These are phyloP conservation scores for Malassezia arunalokei DNA, from an alignment of 1,284 basidiomycete genomes.

Conservation along the genomic window DNA sequence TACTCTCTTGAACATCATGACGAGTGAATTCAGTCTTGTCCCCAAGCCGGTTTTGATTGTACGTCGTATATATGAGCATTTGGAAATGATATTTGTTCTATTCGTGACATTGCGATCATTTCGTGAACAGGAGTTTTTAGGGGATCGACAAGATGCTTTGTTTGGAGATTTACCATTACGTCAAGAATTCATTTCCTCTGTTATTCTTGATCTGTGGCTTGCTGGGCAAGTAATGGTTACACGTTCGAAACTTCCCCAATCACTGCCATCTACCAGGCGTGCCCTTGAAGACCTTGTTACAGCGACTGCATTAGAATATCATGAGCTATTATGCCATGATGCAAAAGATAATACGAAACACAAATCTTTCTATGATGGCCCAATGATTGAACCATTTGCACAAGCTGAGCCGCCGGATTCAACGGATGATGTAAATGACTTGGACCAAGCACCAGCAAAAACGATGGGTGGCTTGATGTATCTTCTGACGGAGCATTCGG, in stretches of 20 bases:
- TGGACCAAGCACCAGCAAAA: background rate
- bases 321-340: conserved; percentile 2
- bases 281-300: conserved; percentile 35
- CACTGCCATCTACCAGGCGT: conserved; percentile 48
- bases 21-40: conserved; percentile 48
- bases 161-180: conserved; percentile 49
- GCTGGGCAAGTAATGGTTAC: conserved; percentile 48
- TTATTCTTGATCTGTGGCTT: conserved; percentile 49
- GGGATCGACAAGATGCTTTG: conserved; percentile 30
- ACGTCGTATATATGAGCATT: conserved; percentile 46
- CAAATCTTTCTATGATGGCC: background rate
- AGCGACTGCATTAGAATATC: conserved; percentile 21
- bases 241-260: conserved; percentile 49
- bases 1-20: conserved; percentile 42
- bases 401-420: background rate
- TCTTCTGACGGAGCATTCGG: conserved; percentile 33
- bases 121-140: conserved; percentile 44
- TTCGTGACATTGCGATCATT: conserved; percentile 47
- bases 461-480: conserved; percentile 16
- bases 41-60: conserved; percentile 49
- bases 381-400: background rate
- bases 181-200: conserved; percentile 48
- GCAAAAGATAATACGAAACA: background rate
- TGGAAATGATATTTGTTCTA: conserved; percentile 47
- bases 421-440: background rate